Conservation (phyloP, 352 stramenopile genomes). For the Phytopythium boreale region DNA sequence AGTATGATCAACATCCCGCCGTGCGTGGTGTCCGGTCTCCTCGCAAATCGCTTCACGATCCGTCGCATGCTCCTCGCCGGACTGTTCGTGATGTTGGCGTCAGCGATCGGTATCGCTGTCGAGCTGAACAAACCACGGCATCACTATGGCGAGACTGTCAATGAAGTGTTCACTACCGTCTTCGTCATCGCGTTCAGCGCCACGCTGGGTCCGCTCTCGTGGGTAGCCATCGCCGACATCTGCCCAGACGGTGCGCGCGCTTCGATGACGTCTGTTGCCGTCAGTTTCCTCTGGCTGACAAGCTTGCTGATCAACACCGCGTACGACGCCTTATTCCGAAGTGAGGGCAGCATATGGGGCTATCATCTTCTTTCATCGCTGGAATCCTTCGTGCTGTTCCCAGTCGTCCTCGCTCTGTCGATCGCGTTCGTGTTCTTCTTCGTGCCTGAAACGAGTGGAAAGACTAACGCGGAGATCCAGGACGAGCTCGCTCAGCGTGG, state of each 20-base stretch:
- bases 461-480: slow-evolving; percentile 57
- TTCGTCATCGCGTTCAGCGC: slow-evolving; percentile 41
- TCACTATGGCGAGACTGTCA: no score
- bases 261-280: slow-evolving; percentile 28
- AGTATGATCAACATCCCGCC: slow-evolving; percentile 30
- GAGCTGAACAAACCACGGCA: slow-evolving; percentile 9
- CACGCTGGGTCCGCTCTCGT: slow-evolving; percentile 49
- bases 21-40: slow-evolving; percentile 13
- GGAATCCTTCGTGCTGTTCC: slow-evolving; percentile 30
- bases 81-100: slow-evolving; percentile 22
- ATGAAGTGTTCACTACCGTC: slow-evolving; percentile 32
- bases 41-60: slow-evolving; percentile 26
- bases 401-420: slow-evolving; percentile 21
- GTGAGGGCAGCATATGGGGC: no score
- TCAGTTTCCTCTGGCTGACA: slow-evolving; percentile 24
- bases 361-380: no score
- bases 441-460: slow-evolving; percentile 48
- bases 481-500: no score
- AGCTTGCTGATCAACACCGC: no score
- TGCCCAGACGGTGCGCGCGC: slow-evolving; percentile 47
- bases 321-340: no score
- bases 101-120: slow-evolving; percentile 25
- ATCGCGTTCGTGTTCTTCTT: slow-evolving; percentile 31
- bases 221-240: slow-evolving; percentile 40
- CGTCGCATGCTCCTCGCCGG: slow-evolving; percentile 29